A percentile compares a stretch with the other conserved stretches of the same genome.
These are phyloP conservation scores for Tetraselmis striata DNA, from an alignment of 139 green algal species.

Conservation along the genomic window DNA sequence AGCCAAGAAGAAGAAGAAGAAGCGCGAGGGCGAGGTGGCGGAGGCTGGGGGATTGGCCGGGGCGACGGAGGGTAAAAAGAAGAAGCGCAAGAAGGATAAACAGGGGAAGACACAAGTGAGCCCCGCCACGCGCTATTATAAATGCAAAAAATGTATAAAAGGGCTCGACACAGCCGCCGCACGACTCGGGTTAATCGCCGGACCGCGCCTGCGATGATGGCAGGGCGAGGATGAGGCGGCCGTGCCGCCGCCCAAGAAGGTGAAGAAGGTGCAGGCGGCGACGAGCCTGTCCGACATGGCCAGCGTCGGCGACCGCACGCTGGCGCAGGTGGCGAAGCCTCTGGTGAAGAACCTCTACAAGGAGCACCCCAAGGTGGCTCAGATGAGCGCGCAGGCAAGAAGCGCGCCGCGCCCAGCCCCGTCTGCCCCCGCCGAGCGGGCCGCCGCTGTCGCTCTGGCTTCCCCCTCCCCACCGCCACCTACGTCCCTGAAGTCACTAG, in stretches of 20 bases:
- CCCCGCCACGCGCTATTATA: not conserved
- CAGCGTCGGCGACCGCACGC: constrained; percentile 42
- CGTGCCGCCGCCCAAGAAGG: constrained; percentile 7
- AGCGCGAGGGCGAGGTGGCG: not conserved
- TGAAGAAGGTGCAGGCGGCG: constrained; percentile 16
- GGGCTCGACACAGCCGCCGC: too few relatives aligned
- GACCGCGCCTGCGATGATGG: not conserved
- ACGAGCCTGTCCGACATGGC: constrained; percentile 23
- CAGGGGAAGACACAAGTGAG: not conserved
- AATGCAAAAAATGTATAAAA: constrained; percentile 3
- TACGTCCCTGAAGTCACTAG: too few relatives aligned
- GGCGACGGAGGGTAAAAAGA: constrained; percentile 12
- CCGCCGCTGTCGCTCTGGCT: too few relatives aligned
- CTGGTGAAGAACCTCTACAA: constrained; percentile 61
- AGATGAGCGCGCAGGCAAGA: constrained; percentile 25
- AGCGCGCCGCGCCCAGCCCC: too few relatives aligned
- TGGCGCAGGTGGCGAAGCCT: constrained; percentile 34
- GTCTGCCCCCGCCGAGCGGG: too few relatives aligned
- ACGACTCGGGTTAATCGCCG: too few relatives aligned
- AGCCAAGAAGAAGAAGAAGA: constrained; percentile 18
- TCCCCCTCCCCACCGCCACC: too few relatives aligned
- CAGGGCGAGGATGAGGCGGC: not conserved
- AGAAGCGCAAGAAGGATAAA: constrained; percentile 19
- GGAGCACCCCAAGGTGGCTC: constrained; percentile 40
- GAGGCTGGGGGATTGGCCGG: not conserved